Conservation (phyloP, 805 yeast species). For the Candida maesae region DNA sequence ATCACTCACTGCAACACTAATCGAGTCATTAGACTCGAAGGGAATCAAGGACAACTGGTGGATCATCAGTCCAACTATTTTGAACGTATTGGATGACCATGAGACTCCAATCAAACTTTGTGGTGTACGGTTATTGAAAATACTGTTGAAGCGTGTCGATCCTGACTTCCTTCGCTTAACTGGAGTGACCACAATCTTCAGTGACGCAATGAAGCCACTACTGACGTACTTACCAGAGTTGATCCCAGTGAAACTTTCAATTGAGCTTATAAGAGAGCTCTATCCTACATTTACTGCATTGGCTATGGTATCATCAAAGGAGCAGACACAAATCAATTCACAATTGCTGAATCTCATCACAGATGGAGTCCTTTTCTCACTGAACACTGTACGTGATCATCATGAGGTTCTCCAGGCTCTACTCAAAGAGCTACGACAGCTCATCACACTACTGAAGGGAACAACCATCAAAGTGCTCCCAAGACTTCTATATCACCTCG, state of each 20-base stretch:
- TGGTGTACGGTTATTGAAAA: conserved; percentile 21
- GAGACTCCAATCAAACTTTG: conserved; percentile 24
- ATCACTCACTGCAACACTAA: conserved; percentile 10
- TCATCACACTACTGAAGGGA: conserved; percentile 10
- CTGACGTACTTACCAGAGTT: conserved; percentile 25
- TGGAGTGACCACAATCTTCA: conserved; percentile 17
- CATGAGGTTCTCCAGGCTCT: conserved; percentile 12
- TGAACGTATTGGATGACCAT: conserved; percentile 28
- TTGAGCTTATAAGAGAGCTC: conserved; percentile 10
- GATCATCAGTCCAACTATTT: conserved; percentile 24
- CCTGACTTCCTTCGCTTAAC: conserved; percentile 17
- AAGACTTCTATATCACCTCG: conserved; percentile 21
- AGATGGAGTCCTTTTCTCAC: conserved; percentile 18
- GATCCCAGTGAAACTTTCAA: conserved; percentile 20
- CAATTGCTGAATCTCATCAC: conserved; percentile 17
- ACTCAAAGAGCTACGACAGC: conserved; percentile 4
- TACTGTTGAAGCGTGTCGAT: conserved; percentile 16
- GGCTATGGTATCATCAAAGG: conserved; percentile 6
- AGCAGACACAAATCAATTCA: not conserved
- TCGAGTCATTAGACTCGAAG: conserved; percentile 3
- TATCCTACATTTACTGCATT: conserved; percentile 21
- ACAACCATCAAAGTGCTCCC: conserved; percentile 16
- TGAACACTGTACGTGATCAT: conserved; percentile 21
- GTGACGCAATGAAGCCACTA: conserved; percentile 22
- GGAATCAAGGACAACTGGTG: conserved; percentile 22